A percentile compares a stretch with the other conserved stretches of the same genome.
These are phyloP conservation scores for Tuber brumale DNA, from an alignment of 495 filamentous ascomycete species.

Conservation along the genomic window DNA sequence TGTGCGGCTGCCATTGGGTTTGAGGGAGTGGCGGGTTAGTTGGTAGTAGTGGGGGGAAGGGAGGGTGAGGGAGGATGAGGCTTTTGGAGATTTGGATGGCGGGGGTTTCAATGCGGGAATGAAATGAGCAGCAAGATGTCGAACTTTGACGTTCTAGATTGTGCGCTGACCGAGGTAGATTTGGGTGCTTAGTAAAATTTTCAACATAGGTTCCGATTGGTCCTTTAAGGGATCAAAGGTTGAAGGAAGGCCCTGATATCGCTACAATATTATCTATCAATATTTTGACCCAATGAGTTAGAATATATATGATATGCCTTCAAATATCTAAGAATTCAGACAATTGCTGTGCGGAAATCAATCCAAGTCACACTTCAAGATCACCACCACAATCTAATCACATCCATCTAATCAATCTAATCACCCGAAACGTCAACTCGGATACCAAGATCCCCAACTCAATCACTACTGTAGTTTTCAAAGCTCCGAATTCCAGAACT, in stretches of 20 bases:
- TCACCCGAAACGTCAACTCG: not conserved
- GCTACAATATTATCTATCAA: not conserved
- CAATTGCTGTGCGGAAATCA: not conserved
- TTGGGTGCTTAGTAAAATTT: not conserved
- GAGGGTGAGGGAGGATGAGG: constrained; percentile 6
- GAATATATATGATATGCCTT: not conserved
- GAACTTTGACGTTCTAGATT: not conserved
- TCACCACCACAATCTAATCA: not conserved
- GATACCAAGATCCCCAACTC: not conserved
- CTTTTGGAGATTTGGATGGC: constrained; percentile 11
- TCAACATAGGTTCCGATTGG: not conserved
- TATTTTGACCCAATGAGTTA: not conserved
- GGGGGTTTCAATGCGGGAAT: constrained; percentile 4
- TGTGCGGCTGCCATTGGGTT: constrained; percentile 41
- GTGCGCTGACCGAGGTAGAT: not conserved
- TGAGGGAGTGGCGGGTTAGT: constrained; percentile 20
- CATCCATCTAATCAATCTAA: not conserved
- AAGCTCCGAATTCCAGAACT: not conserved
- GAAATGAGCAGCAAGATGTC: not conserved
- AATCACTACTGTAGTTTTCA: not conserved
- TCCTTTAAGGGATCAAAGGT: not conserved
- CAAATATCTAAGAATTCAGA: not conserved
- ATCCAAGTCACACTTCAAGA: too few relatives aligned
- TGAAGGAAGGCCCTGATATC: not conserved
- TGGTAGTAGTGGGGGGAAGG: constrained; percentile 8